phyloP scores from a whole-genome alignment of 1,284 basidiomycete genomes.

The Rhodotorula mucilaginosa region DNA sequence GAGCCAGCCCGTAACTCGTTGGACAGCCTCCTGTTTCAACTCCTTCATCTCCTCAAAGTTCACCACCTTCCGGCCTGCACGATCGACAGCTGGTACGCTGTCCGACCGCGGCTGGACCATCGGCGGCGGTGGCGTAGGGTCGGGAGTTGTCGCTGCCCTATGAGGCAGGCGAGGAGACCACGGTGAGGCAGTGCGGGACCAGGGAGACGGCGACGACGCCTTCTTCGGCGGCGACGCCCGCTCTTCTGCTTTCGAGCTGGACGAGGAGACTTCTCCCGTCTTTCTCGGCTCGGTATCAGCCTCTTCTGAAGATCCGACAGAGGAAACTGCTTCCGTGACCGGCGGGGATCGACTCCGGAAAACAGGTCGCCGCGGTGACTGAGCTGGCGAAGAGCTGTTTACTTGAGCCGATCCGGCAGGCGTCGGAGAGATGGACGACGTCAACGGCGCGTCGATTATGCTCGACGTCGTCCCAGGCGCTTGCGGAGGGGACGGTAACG shows the following conservation, averaged over 20 bases:
- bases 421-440: not conserved
- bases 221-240: not conserved
- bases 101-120: not conserved
- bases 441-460: not conserved
- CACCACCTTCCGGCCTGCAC: slow-evolving; percentile 31
- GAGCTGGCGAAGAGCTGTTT: not conserved
- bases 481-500: not conserved
- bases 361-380: not conserved
- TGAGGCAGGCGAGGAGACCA: not conserved
- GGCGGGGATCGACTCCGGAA: not conserved
- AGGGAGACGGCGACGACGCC: not conserved
- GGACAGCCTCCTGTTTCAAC: slow-evolving; percentile 26
- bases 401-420: not conserved
- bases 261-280: not conserved
- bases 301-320: no score
- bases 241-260: not conserved
- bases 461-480: not conserved
- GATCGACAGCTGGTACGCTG: not conserved
- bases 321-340: no score
- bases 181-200: slow-evolving; percentile 1
- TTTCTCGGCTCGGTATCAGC: no score
- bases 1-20: slow-evolving; percentile 26
- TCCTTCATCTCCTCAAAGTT: slow-evolving; percentile 22
- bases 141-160: not conserved
- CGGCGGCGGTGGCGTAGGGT: not conserved